Conservation (phyloP, 2,329 filamentous ascomycete species). For the Hypoxylon sp. region DNA sequence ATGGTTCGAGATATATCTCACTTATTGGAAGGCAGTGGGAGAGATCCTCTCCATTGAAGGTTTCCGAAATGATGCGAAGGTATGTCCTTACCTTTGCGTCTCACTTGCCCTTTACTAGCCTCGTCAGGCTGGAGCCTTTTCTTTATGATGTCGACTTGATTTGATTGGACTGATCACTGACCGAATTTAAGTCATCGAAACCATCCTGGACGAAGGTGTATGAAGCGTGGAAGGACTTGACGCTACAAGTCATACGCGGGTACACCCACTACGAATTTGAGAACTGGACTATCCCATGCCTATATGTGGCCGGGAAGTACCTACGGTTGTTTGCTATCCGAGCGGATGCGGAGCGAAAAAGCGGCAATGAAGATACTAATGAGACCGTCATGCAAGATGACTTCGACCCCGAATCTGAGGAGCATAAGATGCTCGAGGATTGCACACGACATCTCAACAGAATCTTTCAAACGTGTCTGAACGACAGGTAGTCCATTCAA, state of each 20-base stretch:
- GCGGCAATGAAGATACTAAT: constrained; percentile 56
- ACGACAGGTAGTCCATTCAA: constrained; percentile 77
- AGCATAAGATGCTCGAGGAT: constrained; percentile 90
- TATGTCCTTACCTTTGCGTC: constrained; percentile 38
- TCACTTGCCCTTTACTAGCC: not conserved
- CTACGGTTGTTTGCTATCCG: constrained; percentile 90
- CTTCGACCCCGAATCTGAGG: constrained; percentile 80
- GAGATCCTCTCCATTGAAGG: constrained; percentile 79
- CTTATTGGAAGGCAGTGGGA: constrained; percentile 86
- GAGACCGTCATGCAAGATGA: constrained; percentile 79
- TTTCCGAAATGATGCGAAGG: constrained; percentile 55
- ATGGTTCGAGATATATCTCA: constrained; percentile 89
- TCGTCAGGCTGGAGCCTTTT: not conserved
- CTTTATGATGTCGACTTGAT: not conserved
- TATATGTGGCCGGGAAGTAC: constrained; percentile 90
- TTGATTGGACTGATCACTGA: constrained; percentile 7
- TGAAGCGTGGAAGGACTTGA: constrained; percentile 88
- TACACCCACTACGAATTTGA: constrained; percentile 84
- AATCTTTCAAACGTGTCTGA: constrained; percentile 91
- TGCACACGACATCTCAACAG: constrained; percentile 91
- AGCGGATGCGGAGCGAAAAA: constrained; percentile 79
- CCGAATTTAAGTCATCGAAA: constrained; percentile 44
- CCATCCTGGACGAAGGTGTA: constrained; percentile 88
- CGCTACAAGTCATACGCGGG: constrained; percentile 81
- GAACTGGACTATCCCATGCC: constrained; percentile 91